These are phyloP conservation scores for Aspergillus sp. DNA, from an alignment of 2,329 filamentous ascomycete genomes.

Conservation along the genomic window DNA sequence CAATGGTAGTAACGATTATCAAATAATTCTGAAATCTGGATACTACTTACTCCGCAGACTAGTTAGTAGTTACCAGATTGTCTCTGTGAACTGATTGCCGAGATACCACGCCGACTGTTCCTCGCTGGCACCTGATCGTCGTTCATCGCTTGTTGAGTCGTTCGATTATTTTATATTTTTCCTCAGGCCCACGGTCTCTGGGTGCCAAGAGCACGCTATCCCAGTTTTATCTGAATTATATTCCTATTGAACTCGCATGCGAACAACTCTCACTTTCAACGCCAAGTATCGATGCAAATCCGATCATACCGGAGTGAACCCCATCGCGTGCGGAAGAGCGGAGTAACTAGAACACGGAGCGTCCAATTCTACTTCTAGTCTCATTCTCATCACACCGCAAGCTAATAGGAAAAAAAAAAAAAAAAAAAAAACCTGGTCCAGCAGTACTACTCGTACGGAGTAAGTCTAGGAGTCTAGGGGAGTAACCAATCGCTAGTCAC, in stretches of 20 bases:
- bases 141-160: background rate
- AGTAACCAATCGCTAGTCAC: background rate
- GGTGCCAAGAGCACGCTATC: too few relatives aligned
- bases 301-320: background rate
- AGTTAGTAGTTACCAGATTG: background rate
- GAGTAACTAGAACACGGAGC: background rate
- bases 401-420: background rate
- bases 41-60: background rate
- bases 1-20: conserved; percentile 2
- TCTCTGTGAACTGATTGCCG: background rate
- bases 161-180: background rate
- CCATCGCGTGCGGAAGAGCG: background rate
- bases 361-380: background rate
- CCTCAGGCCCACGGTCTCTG: too few relatives aligned
- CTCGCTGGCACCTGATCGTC: background rate
- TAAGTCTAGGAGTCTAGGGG: too few relatives aligned
- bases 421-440: too few relatives aligned
- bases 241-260: too few relatives aligned
- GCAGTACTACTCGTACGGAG: too few relatives aligned
- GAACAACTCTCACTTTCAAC: background rate
- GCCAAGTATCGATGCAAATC: background rate
- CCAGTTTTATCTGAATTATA: too few relatives aligned
- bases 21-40: too few relatives aligned
- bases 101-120: background rate
- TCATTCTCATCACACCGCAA: background rate